Conservation (phyloP, 2,329 filamentous ascomycete genomes). For the Cladophialophora exuberans region DNA sequence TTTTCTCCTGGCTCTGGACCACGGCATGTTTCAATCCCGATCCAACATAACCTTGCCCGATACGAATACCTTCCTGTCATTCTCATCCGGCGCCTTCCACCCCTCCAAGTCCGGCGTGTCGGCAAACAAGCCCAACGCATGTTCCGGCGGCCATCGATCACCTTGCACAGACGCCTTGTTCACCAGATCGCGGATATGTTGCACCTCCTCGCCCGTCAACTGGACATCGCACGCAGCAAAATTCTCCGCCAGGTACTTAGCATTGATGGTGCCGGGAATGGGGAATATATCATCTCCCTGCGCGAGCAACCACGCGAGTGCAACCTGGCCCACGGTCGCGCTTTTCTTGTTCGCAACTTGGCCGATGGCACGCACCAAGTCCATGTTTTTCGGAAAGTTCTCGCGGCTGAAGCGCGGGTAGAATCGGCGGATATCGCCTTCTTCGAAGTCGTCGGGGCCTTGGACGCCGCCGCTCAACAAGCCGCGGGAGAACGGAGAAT, state of each 20-base stretch:
- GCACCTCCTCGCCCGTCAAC: slow-evolving; percentile 35
- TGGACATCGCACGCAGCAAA: slow-evolving; percentile 28
- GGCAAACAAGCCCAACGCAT: slow-evolving; percentile 17
- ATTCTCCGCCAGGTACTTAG: slow-evolving; percentile 34
- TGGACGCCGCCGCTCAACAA: slow-evolving; percentile 22
- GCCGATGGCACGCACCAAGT: slow-evolving; percentile 55
- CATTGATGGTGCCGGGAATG: slow-evolving; percentile 34
- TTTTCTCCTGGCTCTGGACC: no score
- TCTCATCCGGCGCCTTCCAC: not conserved
- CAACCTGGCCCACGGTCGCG: slow-evolving; percentile 60
- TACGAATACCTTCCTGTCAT: no score
- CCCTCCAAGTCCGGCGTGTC: slow-evolving; percentile 27
- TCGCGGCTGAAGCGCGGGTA: slow-evolving; percentile 56
- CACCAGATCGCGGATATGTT: slow-evolving; percentile 36
- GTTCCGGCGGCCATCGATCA: slow-evolving; percentile 27
- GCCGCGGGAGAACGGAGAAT: slow-evolving; percentile 26
- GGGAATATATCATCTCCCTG: slow-evolving; percentile 57
- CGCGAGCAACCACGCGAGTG: slow-evolving; percentile 65
- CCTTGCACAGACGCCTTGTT: slow-evolving; percentile 27
- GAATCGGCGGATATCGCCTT: slow-evolving; percentile 50
- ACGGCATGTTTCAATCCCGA: no score
- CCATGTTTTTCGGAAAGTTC: slow-evolving; percentile 61
- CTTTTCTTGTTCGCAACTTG: slow-evolving; percentile 58
- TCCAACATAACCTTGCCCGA: no score
- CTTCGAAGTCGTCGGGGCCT: slow-evolving; percentile 38